Conservation (phyloP, 176 grass and related monocot species). For the Puccinellia tenuiflora region DNA sequence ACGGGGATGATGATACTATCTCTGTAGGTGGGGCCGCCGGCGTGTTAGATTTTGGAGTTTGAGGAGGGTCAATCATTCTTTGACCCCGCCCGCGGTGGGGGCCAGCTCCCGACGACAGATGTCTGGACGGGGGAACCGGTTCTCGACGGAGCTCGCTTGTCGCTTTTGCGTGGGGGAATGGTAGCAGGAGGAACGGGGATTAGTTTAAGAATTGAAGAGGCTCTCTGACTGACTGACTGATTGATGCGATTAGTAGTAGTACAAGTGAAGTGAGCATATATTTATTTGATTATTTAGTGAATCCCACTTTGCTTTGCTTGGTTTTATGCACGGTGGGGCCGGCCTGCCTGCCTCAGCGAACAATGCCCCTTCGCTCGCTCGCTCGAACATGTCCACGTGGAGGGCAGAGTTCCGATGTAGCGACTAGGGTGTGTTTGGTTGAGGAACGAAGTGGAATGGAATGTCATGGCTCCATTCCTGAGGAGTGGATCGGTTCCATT, state of each 20-base stretch:
- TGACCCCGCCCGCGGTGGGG: background rate
- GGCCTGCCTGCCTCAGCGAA: background rate
- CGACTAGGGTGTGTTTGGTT: too few relatives aligned
- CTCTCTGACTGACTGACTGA: too few relatives aligned
- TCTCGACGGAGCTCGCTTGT: background rate
- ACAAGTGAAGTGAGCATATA: background rate
- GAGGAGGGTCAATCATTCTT: slow-evolving; percentile 13
- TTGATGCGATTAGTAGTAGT: too few relatives aligned
- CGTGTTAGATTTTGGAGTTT: background rate
- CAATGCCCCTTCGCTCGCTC: too few relatives aligned
- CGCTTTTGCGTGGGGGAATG: slow-evolving; percentile 21
- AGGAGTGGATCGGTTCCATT: too few relatives aligned
- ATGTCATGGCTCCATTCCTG: too few relatives aligned
- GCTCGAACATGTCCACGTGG: too few relatives aligned
- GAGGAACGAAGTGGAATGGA: too few relatives aligned
- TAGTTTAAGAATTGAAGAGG: too few relatives aligned
- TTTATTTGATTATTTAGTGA: background rate
- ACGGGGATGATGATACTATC: background rate
- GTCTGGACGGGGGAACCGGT: background rate
- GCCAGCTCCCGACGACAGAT: background rate
- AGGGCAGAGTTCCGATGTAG: too few relatives aligned
- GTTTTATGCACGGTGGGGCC: background rate
- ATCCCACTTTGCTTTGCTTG: background rate
- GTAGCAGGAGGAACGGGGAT: too few relatives aligned
- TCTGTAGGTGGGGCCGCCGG: background rate